These are phyloP conservation scores for Nakazawaea peltata DNA, from an alignment of 805 yeast species.

Conservation along the genomic window DNA sequence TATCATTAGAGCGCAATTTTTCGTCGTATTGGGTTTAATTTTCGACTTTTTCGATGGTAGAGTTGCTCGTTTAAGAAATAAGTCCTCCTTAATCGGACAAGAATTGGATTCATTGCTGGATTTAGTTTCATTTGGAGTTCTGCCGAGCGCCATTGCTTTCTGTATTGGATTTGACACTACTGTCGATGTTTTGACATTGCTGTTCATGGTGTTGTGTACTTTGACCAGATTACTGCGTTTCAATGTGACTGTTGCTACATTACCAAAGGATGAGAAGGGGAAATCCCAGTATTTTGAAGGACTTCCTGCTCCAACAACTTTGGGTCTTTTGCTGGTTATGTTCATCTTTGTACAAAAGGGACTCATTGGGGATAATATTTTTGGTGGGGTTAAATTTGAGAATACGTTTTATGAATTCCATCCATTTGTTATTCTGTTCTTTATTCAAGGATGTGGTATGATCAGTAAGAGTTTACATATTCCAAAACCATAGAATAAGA, in stretches of 20 bases:
- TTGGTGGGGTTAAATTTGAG: conserved; percentile 54
- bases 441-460: conserved; percentile 82
- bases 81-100: conserved; percentile 91
- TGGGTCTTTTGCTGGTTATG: conserved; percentile 67
- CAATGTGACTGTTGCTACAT: conserved; percentile 86
- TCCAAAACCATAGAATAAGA: conserved; percentile 80
- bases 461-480: conserved; percentile 85
- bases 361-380: conserved; percentile 36
- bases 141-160: conserved; percentile 91
- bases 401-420: conserved; percentile 68
- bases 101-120: conserved; percentile 97
- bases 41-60: conserved; percentile 97
- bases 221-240: conserved; percentile 90
- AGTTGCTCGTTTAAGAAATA: conserved; percentile 90
- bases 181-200: conserved; percentile 64
- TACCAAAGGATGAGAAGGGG: conserved; percentile 85
- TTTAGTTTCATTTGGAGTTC: conserved; percentile 88
- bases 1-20: conserved; percentile 82
- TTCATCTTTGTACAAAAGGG: conserved; percentile 53
- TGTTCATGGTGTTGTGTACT: conserved; percentile 89
- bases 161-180: conserved; percentile 85
- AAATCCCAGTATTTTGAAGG: conserved; percentile 94
- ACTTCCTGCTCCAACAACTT: conserved; percentile 87
- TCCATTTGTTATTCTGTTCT: conserved; percentile 54
- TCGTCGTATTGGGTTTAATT: conserved; percentile 82